Base-by-base conservation (phyloP, 805 yeast species). In the Yamadazyma olivae region DNA sequence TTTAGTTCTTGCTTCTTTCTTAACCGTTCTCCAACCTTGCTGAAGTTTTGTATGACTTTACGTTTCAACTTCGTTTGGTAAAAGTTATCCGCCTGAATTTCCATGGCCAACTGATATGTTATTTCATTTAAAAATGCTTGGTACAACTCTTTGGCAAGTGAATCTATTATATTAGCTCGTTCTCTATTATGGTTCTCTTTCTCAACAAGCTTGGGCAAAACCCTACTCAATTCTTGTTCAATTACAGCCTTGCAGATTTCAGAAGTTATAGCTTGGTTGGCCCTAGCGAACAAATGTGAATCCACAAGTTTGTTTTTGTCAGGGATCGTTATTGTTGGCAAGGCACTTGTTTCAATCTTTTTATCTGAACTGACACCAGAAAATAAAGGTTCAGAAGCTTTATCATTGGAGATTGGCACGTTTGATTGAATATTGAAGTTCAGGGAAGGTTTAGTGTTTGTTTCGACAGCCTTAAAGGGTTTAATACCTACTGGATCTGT, bases 61-160 rank as follows among this genome's bases (percentile, higher is more conserved):
- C 34, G 45, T 40, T 66, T 68, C 17, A 76, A 33, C 2, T 46
- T 48, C 6, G 36, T 48, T 0, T 58, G 45, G 29, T 71, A 53
- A 28, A 66, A 52, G 1, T 41, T 21, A n/a, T 63, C 70, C 0
- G 93, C 83, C 30, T 59, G 56, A 2, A 63, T 51, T 19, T 71
- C 71, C 27, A 71, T 48, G 0, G 64, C 56, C 3, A 60, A 53
- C 25, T 71, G 54, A 47, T 68, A 77, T 0, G 75, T 51, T 25
- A 73, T 64, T 44, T 83, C 90, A 29, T 74, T 68, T 27, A 85
- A 49, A 46, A 84, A 81, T 0, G 90, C 85, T 13, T 56, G 50
- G 43, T 64, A 82, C 1, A 85, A 52, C 27, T 79, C 84, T 1
- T 55, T 48, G 1, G 80, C 51, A n/a, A 81, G 57, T 0, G 56